Evolutionary conservation across 768 basidiomycete genomes (phyloP), one percentile per base, ranked within the genome.

Genomic region (Chiua virens): DNA sequence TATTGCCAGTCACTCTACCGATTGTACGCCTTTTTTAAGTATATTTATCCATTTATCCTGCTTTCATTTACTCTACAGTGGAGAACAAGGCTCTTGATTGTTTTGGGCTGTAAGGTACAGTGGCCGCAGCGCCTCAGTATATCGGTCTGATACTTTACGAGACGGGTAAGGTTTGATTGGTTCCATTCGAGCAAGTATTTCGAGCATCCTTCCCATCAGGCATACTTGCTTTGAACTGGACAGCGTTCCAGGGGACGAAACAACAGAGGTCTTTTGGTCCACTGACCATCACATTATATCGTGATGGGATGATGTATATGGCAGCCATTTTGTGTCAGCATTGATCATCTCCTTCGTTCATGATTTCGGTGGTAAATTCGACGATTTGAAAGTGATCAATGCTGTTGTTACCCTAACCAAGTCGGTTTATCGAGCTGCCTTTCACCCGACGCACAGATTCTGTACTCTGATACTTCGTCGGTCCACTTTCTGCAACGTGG

Each of bases 221-320:
- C 35, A 61, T 62, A 36, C 22, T 61, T 22, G 32, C 10, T 32
- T 46, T 62, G 45, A 61, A 61, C 38, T 52, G 53, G 35, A 35
- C 51, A 40, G 56, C 59, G 20, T 62, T 58, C 30, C 20, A 27
- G 14, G 54, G 22, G 47, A 55, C 58, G 53, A 57, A 43, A 40
- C 44, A 28, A 30, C 50, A 53, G 4, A 46, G 17, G 40, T n/a
- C 48, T 18, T 52, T 50, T 4, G 39, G 53, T 42, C 47, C 9
- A n/a, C 13, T 59, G 8, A 25, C 56, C 15, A 55, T 34, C 22
- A 58, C 39, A 9, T 36, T 59, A 23, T 56, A 59, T 42, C 50
- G 60, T 35, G 61, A 62, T n/a, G 57, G 61, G 11, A 22, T 62
- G 13, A 28, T 62, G 45, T 62, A 62, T 20, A 25, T 62, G 27